Percentiles rank a stretch among this genome's conserved stretches.
These are phyloP conservation scores for Backusella parvicylindrica DNA, from an alignment of 192 early-diverging fungal species.

Conservation along the genomic window DNA sequence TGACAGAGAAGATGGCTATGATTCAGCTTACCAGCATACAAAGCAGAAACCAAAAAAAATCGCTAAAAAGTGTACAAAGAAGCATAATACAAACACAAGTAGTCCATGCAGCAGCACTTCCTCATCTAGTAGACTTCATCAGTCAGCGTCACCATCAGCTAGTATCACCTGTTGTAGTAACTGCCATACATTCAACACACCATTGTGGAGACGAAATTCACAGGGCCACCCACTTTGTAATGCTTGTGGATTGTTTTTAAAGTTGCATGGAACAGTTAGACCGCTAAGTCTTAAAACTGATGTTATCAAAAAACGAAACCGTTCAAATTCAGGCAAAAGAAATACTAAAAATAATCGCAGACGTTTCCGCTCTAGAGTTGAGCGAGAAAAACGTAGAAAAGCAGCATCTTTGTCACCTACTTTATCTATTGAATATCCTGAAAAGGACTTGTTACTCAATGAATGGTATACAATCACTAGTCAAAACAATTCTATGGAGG, in stretches of 20 bases:
- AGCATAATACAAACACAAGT: neutral
- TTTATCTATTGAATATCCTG: neutral
- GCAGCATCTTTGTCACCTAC: neutral
- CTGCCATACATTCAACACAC: conserved; percentile 79
- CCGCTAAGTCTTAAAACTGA: conserved; percentile 80
- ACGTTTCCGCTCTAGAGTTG: neutral
- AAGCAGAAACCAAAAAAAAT: neutral
- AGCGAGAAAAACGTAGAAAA: neutral
- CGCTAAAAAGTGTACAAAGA: neutral
- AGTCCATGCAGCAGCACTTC: neutral
- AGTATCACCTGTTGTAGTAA: conserved; percentile 55
- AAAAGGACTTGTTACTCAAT: neutral
- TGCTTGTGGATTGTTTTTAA: conserved; percentile 89
- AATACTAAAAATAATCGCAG: neutral
- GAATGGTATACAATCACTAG: neutral
- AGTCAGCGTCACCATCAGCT: neutral
- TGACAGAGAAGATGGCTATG: neutral
- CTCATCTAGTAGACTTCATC: neutral
- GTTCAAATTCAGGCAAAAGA: conserved; percentile 21
- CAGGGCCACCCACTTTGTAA: conserved; percentile 87
- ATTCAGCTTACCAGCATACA: neutral
- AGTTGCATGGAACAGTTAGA: conserved; percentile 78
- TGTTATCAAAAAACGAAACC: conserved; percentile 82
- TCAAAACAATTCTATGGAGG: neutral
- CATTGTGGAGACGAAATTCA: conserved; percentile 82